Evolutionary conservation across 805 yeast genomes (phyloP), one percentile per base, ranked within the genome.

Genomic region (Groenewaldozyma salmanticensis): DNA sequence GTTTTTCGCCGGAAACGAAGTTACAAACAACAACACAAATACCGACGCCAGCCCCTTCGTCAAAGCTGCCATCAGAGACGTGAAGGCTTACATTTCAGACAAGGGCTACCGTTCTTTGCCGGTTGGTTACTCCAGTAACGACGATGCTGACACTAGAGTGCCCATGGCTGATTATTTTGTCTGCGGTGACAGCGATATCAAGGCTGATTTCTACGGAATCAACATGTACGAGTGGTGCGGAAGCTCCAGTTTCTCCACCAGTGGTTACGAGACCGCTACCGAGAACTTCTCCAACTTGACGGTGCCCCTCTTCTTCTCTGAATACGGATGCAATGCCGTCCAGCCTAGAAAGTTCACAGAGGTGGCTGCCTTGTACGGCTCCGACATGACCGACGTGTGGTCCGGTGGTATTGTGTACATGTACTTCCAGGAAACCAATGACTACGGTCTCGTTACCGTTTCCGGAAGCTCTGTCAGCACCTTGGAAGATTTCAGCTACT

Each of bases 1-100:
- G 2, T 88, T 85, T 72, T 88, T 90, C 64, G 97, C 97, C 21
- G 98, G 97, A 47, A 92, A 92, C 64, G 98, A 90, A 71, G 97
- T 92, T 40, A 77, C 90, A 45, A 90, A 88, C 63, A 86, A 84
- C 57, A 42, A 46, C 50, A 66, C 86, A 37, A 88, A 85, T 63
- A 83, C 96, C 11, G 80, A 77, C 52, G 84, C 96, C 24, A 87
- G 96, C 21, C 86, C 96, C 1, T 90, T 79, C 62, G 95, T 92
- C 43, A 92, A 90, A 71, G 96, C 97, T 22, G 95, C 97, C 15
- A 72, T 92, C 47, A 80, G 98, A 64, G 98, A 90, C 60, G 72
- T 74, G 57, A 88, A 84, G 65, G 55, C 70, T 15, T 87, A 92
- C 65, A 83, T 92, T 52, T 62, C 67, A 40, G 70, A 66, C 42